Conservation (phyloP, 2,329 filamentous ascomycete species). For the Calonectria naviculata region DNA sequence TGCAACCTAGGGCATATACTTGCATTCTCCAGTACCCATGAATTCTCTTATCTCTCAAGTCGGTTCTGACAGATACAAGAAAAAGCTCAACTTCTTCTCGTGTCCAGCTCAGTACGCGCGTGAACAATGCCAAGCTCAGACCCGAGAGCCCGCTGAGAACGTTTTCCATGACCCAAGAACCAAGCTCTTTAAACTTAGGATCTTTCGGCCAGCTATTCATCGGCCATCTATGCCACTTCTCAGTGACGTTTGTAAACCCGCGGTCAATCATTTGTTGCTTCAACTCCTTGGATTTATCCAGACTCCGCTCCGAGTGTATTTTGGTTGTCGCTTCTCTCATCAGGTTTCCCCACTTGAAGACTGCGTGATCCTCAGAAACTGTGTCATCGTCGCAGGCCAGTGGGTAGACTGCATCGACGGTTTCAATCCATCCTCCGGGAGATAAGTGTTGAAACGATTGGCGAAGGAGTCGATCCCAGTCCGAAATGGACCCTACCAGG, state of each 20-base stretch:
- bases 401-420: conserved; percentile 5
- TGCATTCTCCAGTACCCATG: conserved; percentile 11
- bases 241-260: background rate
- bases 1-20: background rate
- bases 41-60: conserved; percentile 1
- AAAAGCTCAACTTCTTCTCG: conserved; percentile 11
- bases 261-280: conserved; percentile 10
- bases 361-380: background rate
- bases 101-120: conserved; percentile 1
- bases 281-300: conserved; percentile 4
- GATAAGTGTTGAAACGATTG: background rate
- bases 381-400: conserved; percentile 6
- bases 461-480: conserved; percentile 7
- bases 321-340: conserved; percentile 11
- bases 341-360: conserved; percentile 9
- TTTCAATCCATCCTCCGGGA: conserved; percentile 14
- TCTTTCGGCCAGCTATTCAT: conserved; percentile 14
- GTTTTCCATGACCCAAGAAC: background rate
- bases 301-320: background rate
- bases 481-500: conserved; percentile 1
- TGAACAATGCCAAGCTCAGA: conserved; percentile 9
- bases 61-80: conserved; percentile 4
- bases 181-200: conserved; percentile 6
- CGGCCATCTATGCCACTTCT: conserved; percentile 4
- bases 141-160: conserved; percentile 8